Evolutionary conservation across 2,329 filamentous ascomycete species (phyloP), one percentile per base, ranked within the genome.

Genomic region (Alternaria sp.): DNA sequence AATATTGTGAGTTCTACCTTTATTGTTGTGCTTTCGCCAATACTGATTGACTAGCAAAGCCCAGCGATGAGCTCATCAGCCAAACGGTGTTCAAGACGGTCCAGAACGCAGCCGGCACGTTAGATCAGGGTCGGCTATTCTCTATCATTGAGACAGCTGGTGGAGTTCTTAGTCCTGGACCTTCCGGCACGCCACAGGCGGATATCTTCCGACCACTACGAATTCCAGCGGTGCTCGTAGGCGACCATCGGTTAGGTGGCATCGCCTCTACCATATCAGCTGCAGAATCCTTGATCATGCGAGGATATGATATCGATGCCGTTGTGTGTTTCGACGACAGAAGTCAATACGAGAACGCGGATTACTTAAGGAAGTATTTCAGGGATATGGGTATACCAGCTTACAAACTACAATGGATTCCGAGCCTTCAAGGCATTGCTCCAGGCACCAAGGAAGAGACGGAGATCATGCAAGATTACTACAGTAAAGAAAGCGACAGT

Each of bases 231-330:
- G 80, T 96, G 13, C 85, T 96, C 0, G 85, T 96, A 0, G 92
- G 90, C 7, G 93, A 96, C 75, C 85, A 89, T 26, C 87, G 88
- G 21, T 85, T 96, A 0, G 93, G 93, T 0, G 93, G 93, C 0
- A 96, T 96, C 59, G 92, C 90, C 0, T 86, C 90, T 6, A 93
- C 93, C 0, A 91, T 96, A 46, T 90, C 91, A 0, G 91, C 93
- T 0, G 94, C 89, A 68, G 93, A 96, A 79, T 93, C 91, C 2
- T 83, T 96, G 1, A 84, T 87, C 51, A 81, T 95, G n/a, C 86
- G 93, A 17, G 93, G 93, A 2, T 94, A 95, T 70, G 90, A 95
- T 67, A 83, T 96, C 9, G 87, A 90, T 62, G 85, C 86, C 0
- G 85, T 96, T 0, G 76, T 93, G 1, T 79, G 95, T 11, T 94